Percentiles rank a stretch among this genome's conserved stretches.
Conservation (phyloP, 306 rosid species). For the Dalbergia oliveri region DNA sequence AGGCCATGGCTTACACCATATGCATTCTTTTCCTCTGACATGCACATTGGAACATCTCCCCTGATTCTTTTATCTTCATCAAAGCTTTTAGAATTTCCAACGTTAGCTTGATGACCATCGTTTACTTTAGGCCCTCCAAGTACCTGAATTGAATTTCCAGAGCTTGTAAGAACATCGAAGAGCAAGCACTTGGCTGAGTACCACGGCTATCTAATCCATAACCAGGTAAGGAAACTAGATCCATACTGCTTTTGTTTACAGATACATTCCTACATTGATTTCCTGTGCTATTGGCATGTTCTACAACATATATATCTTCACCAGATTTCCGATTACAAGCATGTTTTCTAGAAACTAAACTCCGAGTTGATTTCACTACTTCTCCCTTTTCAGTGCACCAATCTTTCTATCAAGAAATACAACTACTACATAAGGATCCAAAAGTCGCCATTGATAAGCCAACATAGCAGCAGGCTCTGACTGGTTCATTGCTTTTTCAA, state of each 20-base stretch:
- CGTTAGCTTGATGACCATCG: conserved; percentile 50
- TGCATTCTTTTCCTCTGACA: conserved; percentile 51
- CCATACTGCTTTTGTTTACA: conserved; percentile 44
- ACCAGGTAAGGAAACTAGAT: conserved; percentile 50
- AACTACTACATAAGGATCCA: conserved; percentile 87
- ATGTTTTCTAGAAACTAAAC: conserved; percentile 47
- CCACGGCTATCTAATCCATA: conserved; percentile 49
- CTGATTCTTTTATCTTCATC: conserved; percentile 49
- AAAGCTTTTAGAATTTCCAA: conserved; percentile 49
- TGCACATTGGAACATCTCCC: conserved; percentile 45
- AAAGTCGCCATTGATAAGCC: conserved; percentile 79
- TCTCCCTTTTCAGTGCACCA: conserved; percentile 88
- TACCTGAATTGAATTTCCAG: conserved; percentile 52
- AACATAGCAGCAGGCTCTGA: conserved; percentile 56
- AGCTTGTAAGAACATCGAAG: conserved; percentile 46
- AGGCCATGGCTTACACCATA: conserved; percentile 47
- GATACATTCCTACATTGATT: conserved; percentile 46
- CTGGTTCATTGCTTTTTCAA: conserved; percentile 63
- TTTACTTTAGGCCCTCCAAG: conserved; percentile 51
- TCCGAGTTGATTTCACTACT: conserved; percentile 66
- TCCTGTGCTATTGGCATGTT: conserved; percentile 39
- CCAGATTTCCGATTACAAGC: conserved; percentile 50
- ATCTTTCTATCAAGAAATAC: conserved; percentile 76
- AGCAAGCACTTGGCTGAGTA: conserved; percentile 48
- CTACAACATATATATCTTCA: conserved; percentile 33